Evolutionary conservation across 1,139 yeast genomes (phyloP), one percentile per base, ranked within the genome.

Genomic region (Geotrichum restrictum): DNA sequence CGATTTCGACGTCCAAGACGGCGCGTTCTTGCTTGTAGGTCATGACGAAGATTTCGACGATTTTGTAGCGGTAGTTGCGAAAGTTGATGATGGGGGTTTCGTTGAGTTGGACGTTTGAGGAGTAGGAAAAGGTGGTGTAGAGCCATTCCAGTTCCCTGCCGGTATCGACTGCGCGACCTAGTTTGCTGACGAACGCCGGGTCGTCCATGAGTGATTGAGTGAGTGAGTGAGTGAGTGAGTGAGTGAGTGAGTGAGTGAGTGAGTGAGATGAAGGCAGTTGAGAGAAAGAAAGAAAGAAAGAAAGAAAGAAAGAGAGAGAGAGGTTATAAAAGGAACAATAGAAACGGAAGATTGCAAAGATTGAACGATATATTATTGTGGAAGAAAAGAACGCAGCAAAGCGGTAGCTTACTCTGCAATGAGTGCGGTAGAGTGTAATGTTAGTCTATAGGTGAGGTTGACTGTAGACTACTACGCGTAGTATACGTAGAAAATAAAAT

Each of bases 81-180:
- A 53, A 53, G 50, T 53, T 53, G 33, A 45, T 49, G 45, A 53
- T 46, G 29, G 56, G 56, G 11, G 56, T 53, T 34, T 53, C 53
- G 45, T 53, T 44, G 27, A 48, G 49, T 5, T 16, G 42, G 32
- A 46, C 48, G 31, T 39, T 44, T 13, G 56, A 32, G 33, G 43
- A 39, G 11, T 22, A 18, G 7, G 45, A 16, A 22, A 44, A 49
- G 19, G 43, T 41, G 4, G 53, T 41, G 11, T 43, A 27, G 14
- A 53, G 47, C 44, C 48, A 53, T 16, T 53, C 49, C 46, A 49
- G 33, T 18, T 53, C 56, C 4, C 27, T n/a, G 24, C 45, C 40
- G 22, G 24, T 27, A 4, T 31, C 38, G 37, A 52, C 43, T 19
- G 48, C 55, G 13, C 42, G n/a, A 14, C 36, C 21, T 5, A 52